These are phyloP conservation scores for Inosperma sp. DNA, from an alignment of 768 basidiomycete species.

Conservation along the genomic window DNA sequence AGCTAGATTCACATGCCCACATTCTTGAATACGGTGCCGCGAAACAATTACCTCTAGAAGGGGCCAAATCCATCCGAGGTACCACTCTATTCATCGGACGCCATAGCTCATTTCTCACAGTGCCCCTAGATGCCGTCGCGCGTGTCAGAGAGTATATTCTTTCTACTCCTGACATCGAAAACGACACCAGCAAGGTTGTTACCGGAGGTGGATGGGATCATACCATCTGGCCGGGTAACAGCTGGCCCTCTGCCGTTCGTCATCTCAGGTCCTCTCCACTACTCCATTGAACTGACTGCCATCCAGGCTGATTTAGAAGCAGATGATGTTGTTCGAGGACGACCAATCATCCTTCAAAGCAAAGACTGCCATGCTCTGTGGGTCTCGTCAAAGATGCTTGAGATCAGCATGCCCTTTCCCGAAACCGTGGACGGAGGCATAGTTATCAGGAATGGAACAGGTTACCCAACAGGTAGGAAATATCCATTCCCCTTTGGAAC, in stretches of 20 bases:
- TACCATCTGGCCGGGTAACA: constrained; percentile 57
- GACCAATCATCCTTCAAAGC: constrained; percentile 73
- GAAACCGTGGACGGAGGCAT: constrained; percentile 72
- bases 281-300: constrained; percentile 1
- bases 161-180: constrained; percentile 49
- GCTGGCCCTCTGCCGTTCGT: constrained; percentile 68
- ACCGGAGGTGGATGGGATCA: constrained; percentile 92
- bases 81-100: constrained; percentile 5
- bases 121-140: constrained; percentile 50
- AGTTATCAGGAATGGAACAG: constrained; percentile 62
- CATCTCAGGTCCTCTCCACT: background rate
- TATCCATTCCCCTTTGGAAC: background rate
- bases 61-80: constrained; percentile 57
- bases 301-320: constrained; percentile 64
- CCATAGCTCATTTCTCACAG: background rate
- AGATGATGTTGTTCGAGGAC: constrained; percentile 61
- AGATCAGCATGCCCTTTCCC: constrained; percentile 58
- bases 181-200: constrained; percentile 57
- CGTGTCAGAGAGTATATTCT: constrained; percentile 60
- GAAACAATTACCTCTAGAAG: constrained; percentile 59
- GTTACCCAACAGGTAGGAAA: constrained; percentile 63
- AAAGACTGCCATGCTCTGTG: constrained; percentile 90
- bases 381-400: constrained; percentile 65
- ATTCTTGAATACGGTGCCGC: constrained; percentile 74
- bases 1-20: constrained; percentile 79